phyloP scores from a whole-genome alignment of 345 rosid genomes.

The Orychophragmus violaceus region DNA sequence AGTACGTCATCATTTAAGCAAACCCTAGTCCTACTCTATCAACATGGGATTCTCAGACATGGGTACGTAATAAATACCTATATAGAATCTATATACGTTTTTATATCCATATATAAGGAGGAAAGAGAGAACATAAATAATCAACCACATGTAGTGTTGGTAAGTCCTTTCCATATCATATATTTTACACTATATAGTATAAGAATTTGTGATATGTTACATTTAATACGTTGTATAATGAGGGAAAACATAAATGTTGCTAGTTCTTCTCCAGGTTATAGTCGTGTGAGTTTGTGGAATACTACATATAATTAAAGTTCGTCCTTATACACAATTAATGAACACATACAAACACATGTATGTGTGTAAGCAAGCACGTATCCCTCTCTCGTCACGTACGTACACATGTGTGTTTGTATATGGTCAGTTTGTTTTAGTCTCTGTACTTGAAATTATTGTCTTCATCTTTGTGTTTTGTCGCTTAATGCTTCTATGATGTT shows the following conservation, averaged over 20 bases:
- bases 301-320: neutral
- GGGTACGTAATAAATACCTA: slow-evolving; percentile 26
- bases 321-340: slow-evolving; percentile 5
- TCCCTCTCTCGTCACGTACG: slow-evolving; percentile 21
- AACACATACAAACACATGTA: slow-evolving; percentile 18
- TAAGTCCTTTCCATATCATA: slow-evolving; percentile 5
- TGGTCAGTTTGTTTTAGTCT: slow-evolving; percentile 31
- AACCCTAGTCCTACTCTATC: slow-evolving; percentile 52
- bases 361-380: slow-evolving; percentile 2
- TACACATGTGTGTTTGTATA: slow-evolving; percentile 31
- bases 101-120: slow-evolving; percentile 16
- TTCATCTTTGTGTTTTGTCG: slow-evolving; percentile 24
- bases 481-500: slow-evolving; percentile 18
- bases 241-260: slow-evolving; percentile 46
- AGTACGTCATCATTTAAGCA: slow-evolving; percentile 34
- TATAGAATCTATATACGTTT: slow-evolving; percentile 29
- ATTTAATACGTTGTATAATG: neutral
- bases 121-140: slow-evolving; percentile 21
- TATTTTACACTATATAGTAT: slow-evolving; percentile 7
- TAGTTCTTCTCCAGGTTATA: slow-evolving; percentile 35
- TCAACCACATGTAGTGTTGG: slow-evolving; percentile 13
- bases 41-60: slow-evolving; percentile 50
- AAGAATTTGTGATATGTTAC: slow-evolving; percentile 18
- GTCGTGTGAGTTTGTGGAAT: slow-evolving; percentile 8
- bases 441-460: slow-evolving; percentile 22